These are phyloP conservation scores for Ophiostoma himal-ulmi DNA, from an alignment of 2,329 filamentous ascomycete genomes.

Conservation along the genomic window DNA sequence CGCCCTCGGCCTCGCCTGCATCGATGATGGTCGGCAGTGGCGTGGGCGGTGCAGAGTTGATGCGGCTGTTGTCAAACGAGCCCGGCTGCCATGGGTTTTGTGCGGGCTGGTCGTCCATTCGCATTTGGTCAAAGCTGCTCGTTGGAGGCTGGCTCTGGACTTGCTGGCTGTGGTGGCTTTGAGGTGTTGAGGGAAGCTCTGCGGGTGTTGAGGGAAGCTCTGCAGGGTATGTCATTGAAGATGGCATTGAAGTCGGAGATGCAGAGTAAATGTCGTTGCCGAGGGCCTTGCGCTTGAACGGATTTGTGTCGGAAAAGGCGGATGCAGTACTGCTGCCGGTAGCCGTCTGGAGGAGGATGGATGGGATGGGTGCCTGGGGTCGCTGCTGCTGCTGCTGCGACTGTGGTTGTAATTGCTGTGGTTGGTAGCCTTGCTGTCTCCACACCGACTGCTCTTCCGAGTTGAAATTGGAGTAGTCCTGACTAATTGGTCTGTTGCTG, in stretches of 20 bases:
- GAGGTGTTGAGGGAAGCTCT: conserved; percentile 19
- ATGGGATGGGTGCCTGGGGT: conserved; percentile 30
- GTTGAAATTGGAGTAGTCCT: conserved; percentile 29
- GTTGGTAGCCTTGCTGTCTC: conserved; percentile 25
- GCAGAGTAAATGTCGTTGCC: conserved; percentile 19
- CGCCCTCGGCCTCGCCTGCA: conserved; percentile 31
- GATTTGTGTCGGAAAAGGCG: conserved; percentile 42
- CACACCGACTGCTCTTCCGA: conserved; percentile 36
- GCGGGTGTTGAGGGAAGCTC: conserved; percentile 24
- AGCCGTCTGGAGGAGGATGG: conserved; percentile 32
- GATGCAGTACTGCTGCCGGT: conserved; percentile 21
- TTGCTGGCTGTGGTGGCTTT: conserved; percentile 28
- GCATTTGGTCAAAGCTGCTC: conserved; percentile 40
- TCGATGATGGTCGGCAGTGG: conserved; percentile 25
- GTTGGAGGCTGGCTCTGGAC: conserved; percentile 29
- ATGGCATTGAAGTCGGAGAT: conserved; percentile 3
- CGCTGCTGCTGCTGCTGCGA: background rate
- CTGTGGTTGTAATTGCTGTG: background rate
- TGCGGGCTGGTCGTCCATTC: conserved; percentile 38
- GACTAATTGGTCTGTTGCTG: background rate
- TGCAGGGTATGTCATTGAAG: background rate
- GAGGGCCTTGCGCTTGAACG: conserved; percentile 47
- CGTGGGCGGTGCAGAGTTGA: conserved; percentile 28
- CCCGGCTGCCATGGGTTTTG: conserved; percentile 43
- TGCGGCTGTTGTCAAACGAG: conserved; percentile 31